phyloP scores from a whole-genome alignment of 225 moss, liverwort and hornwort species.

The Rhytidiadelphus loreus region DNA sequence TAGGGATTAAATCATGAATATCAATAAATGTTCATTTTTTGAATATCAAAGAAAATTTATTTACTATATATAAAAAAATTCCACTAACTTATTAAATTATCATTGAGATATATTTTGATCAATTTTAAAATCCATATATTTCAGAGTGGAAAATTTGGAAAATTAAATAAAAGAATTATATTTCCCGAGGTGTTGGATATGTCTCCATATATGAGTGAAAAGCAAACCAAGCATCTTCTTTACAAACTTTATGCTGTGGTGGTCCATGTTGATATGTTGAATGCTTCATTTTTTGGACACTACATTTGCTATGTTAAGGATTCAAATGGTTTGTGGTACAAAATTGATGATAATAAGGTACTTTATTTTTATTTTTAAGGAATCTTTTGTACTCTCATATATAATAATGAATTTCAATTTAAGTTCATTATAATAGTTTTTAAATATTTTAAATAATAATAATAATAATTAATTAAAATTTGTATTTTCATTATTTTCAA shows the following conservation, averaged over 20 bases:
- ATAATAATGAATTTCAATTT: too few relatives aligned
- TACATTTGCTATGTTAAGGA: slow-evolving; percentile 96
- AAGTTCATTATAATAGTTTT: not conserved
- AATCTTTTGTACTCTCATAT: not conserved
- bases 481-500: not conserved
- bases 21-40: not conserved
- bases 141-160: slow-evolving; percentile 97
- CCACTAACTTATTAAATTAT: not conserved
- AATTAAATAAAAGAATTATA: slow-evolving; percentile 88
- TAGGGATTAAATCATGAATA: not conserved
- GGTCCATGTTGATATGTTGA: slow-evolving; percentile 95
- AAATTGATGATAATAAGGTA: slow-evolving; percentile 94
- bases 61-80: not conserved
- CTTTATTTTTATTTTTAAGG: accelerated
- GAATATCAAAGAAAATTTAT: not conserved
- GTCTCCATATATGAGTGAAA: slow-evolving; percentile 71
- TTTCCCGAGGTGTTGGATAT: slow-evolving; percentile 70
- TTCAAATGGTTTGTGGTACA: slow-evolving; percentile 75
- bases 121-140: not conserved
- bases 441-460: not conserved
- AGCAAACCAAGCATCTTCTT: slow-evolving; percentile 25
- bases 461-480: not conserved
- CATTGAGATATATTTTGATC: not conserved
- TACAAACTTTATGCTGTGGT: slow-evolving; percentile 78
- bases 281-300: slow-evolving; percentile 99